Percentiles rank a stretch among this genome's conserved stretches.
Evolutionary conservation across 768 basidiomycete genomes (phyloP).

Genomic region (Termitomyces sp.): DNA sequence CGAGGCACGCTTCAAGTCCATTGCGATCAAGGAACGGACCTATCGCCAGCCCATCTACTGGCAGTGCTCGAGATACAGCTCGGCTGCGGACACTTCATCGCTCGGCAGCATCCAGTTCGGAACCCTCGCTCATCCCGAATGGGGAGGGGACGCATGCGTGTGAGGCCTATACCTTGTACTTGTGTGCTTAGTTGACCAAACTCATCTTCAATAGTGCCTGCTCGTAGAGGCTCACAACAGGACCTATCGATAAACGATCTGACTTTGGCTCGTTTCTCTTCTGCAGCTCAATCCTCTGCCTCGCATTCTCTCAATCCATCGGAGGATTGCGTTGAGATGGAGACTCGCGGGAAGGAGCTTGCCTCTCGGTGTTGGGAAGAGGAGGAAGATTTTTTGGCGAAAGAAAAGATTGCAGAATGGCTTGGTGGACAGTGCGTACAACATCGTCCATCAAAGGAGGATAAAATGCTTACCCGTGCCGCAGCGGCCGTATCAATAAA

Average conservation of each 20-base stretch:
- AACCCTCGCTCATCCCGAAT: constrained; percentile 68
- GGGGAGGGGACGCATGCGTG: constrained; percentile 45
- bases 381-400: constrained; percentile 76
- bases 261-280: constrained; percentile 38
- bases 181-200: neutral
- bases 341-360: constrained; percentile 61
- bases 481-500: constrained; percentile 73
- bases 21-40: constrained; percentile 38
- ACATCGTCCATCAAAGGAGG: neutral
- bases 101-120: constrained; percentile 72
- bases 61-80: constrained; percentile 24
- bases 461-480: constrained; percentile 6
- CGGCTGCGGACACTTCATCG: constrained; percentile 63
- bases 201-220: constrained; percentile 13
- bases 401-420: constrained; percentile 96
- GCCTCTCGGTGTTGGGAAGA: constrained; percentile 82
- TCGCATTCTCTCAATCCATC: constrained; percentile 36
- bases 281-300: constrained; percentile 40
- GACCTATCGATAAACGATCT: constrained; percentile 52
- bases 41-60: constrained; percentile 18
- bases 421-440: constrained; percentile 82
- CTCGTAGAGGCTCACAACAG: constrained; percentile 40
- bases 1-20: constrained; percentile 36
- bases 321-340: constrained; percentile 57
- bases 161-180: constrained; percentile 24